phyloP scores from a whole-genome alignment of 768 basidiomycete species.

The Panellus pusillus region DNA sequence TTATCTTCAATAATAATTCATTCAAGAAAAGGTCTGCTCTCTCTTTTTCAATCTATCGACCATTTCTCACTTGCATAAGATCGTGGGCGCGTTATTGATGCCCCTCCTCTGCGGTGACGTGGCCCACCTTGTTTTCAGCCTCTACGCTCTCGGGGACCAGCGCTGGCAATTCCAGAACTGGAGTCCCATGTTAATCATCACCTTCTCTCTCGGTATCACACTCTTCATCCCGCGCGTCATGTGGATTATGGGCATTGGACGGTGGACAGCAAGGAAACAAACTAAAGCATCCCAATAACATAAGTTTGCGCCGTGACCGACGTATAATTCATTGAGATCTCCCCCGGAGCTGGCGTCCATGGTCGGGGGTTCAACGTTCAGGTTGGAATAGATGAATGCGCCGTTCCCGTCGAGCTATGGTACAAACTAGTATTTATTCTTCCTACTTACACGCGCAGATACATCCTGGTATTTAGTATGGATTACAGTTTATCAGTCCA shows the following conservation, averaged over 20 bases:
- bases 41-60: neutral
- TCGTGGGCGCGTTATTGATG: conserved; percentile 59
- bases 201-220: conserved; percentile 59
- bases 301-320: no score
- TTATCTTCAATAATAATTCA: no score
- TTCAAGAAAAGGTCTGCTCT: conserved; percentile 53
- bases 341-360: no score
- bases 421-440: conserved; percentile 16
- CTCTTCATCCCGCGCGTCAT: conserved; percentile 68
- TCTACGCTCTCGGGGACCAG: conserved; percentile 76
- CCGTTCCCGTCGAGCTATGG: conserved; percentile 3
- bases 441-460: conserved; percentile 8
- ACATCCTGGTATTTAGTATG: conserved; percentile 18
- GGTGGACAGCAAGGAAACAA: conserved; percentile 61
- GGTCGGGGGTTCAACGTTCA: no score
- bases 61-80: conserved; percentile 34
- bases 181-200: conserved; percentile 71
- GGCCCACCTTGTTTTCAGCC: conserved; percentile 62
- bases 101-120: conserved; percentile 73
- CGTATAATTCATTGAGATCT: no score
- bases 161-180: conserved; percentile 61
- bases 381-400: neutral
- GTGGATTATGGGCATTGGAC: conserved; percentile 75
- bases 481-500: conserved; percentile 19
- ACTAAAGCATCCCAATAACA: no score